Evolutionary conservation across 208 protist genomes (phyloP), one percentile per base, ranked within the genome.

Genomic region (Leishmania tarentolae): DNA sequence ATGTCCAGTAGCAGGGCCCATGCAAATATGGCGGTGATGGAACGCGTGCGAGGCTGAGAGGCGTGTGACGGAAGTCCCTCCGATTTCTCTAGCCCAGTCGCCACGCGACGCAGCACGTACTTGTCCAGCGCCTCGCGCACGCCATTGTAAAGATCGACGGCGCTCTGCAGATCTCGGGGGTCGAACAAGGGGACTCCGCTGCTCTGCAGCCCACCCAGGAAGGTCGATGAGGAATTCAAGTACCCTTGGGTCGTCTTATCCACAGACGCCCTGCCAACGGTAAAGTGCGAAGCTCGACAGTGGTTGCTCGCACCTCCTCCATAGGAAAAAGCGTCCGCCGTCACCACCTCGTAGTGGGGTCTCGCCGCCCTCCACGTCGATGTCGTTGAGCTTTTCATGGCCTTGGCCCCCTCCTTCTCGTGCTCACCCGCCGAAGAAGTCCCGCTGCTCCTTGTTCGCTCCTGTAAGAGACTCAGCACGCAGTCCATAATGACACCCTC

Each of bases 1-100:
- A 95, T 69, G 79, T 97, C 94, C 47, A 97, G 72, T 76, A 95
- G 85, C 35, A 97, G 76, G 24, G 83, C 70, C 90, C 91, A 92
- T 21, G 87, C 92, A 82, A 95, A 90, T 63, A 83, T 52, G 1
- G 89, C 71, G 13, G 86, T 90, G 56, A 92, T 85, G 61, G 86
- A 78, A 28, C 84, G 76, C 19, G 86, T 79, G 6, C 74, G 74
- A 6, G 72, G 72, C 5, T 0, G 46, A 42, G 59, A 31, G 3
- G 4, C 47, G 37, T 40, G 53, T 17, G 74, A 31, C 68, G 56
- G 40, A 9, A 24, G 31, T 3, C 50, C 28, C 42, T 53, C 81
- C 37, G 31, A 47, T 57, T 71, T 65, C 46, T 76, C 76, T 8
- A 44, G 53, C 28, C 79, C 28, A 28, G 83, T 78, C 21, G 82